Base-by-base conservation (phyloP, 2,329 filamentous ascomycete species). In the Nigrograna mackinnonii region DNA sequence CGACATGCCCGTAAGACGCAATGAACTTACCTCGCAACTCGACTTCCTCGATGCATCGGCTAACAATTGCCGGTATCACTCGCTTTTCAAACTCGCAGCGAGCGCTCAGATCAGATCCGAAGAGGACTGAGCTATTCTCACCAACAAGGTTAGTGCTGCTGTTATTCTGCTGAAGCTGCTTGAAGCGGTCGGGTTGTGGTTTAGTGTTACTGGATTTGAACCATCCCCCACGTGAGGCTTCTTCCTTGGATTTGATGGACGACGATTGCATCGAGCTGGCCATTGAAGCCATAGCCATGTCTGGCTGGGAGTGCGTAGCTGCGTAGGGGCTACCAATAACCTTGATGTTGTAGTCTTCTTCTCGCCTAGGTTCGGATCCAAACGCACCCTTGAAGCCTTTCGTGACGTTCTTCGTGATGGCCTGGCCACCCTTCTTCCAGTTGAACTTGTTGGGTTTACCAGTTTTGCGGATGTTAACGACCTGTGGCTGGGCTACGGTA, bases 361-460 rank as follows among this genome's bases (percentile, higher is more conserved):
- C 64, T 79, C 80, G 76, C 80, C 84, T 40, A 12, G 60, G 47
- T 33, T 68, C 64, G 3, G 86, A 86, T 20, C 60, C 86, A 46
- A 96, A 95, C 5, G 91, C 91, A 41, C 91, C 89, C 69, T 95
- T 96, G 67, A 97, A 84, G 39, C 91, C 91, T 74, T 96, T 96
- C 47, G 88, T 87, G 38, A 97, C 88, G 62, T 91, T 92, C 69
- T 96, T 95, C 20, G 91, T 91, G 57, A 97, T 86, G 42, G 89
- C 91, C 71, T 95, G 92, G 28, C 89, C 89, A 28, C 91, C 91
- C 76, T 95, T 96, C 79, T 96, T 96, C 91, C 94, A 97, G 73
- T 96, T 96, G 73, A 96, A 96, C 68, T 96, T 97, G 75, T 91
- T 95, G 40, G 87, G 84, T 64, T 96, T 91, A 21, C 88, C 91